phyloP scores from a whole-genome alignment of 108 stramenopile genomes.

The Cyclotella baltica region DNA sequence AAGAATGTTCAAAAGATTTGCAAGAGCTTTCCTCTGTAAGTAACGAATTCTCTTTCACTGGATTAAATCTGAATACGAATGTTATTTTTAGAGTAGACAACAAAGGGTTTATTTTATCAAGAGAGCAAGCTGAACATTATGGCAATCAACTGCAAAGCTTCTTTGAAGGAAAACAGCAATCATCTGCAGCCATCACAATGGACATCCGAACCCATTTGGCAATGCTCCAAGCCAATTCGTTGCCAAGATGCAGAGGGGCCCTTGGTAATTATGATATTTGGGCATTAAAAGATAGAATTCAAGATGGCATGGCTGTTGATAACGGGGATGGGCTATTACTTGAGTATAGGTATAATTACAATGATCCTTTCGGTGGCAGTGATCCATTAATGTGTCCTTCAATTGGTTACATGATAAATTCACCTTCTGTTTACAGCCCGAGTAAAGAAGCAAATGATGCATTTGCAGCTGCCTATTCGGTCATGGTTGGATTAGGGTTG shows the following conservation, averaged over 20 bases:
- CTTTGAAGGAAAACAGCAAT: constrained; percentile 19
- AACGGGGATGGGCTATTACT: constrained; percentile 23
- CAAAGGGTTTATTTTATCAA: constrained; percentile 10
- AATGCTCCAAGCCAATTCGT: constrained; percentile 43
- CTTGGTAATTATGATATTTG: constrained; percentile 30
- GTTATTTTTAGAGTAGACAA: not conserved
- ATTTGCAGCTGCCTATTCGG: constrained; percentile 30
- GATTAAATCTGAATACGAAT: constrained; percentile 23
- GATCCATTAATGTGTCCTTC: constrained; percentile 43
- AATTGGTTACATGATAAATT: constrained; percentile 15
- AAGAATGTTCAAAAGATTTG: not conserved
- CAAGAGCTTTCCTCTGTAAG: constrained; percentile 17
- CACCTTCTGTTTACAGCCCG: not conserved
- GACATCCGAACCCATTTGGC: constrained; percentile 40
- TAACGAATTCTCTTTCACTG: constrained; percentile 22
- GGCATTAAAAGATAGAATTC: constrained; percentile 34
- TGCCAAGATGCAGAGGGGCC: constrained; percentile 34
- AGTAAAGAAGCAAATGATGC: constrained; percentile 27
- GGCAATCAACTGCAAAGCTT: constrained; percentile 32
- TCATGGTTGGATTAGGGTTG: constrained; percentile 23
- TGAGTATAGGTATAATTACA: constrained; percentile 42
- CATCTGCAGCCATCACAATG: constrained; percentile 34
- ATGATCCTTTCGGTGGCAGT: constrained; percentile 36
- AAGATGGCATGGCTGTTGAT: constrained; percentile 24
- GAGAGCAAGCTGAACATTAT: constrained; percentile 34